A percentile compares a stretch with the other conserved stretches of the same genome.
phyloP scores from a whole-genome alignment of 2,329 filamentous ascomycete species.

The Cryphonectria radicalis region DNA sequence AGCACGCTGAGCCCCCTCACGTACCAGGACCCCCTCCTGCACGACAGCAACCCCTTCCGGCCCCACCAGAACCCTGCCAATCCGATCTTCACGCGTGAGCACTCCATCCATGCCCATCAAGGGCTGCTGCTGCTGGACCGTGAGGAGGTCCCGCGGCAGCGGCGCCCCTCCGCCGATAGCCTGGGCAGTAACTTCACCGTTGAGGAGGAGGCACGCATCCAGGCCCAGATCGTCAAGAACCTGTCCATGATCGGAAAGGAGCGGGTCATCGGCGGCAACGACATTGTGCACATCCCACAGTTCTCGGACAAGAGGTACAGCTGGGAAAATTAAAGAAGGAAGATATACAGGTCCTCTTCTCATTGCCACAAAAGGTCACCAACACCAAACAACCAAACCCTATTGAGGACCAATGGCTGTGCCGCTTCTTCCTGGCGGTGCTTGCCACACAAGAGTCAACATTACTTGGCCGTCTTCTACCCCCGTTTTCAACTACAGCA shows the following conservation, averaged over 20 bases:
- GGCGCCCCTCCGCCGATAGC: conserved; percentile 45
- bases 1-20: conserved; percentile 35
- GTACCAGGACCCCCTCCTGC: conserved; percentile 34
- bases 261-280: conserved; percentile 49
- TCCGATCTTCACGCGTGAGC: conserved; percentile 23
- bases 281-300: conserved; percentile 57
- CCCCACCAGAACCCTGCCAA: conserved; percentile 21
- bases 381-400: not conserved
- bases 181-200: conserved; percentile 63
- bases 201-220: conserved; percentile 48
- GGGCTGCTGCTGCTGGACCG: not conserved
- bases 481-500: not conserved
- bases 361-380: no score
- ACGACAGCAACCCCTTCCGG: conserved; percentile 21
- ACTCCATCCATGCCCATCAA: conserved; percentile 12
- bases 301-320: conserved; percentile 54
- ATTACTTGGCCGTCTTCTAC: not conserved
- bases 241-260: conserved; percentile 39
- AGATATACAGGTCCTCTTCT: not conserved
- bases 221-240: conserved; percentile 31
- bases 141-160: conserved; percentile 3
- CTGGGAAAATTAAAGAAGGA: conserved; percentile 47
- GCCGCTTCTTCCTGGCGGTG: not conserved
- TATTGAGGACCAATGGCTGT: not conserved
- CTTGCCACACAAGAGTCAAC: not conserved